Conservation (phyloP, 2,329 filamentous ascomycete species). For the Aspergillus nomiae region DNA sequence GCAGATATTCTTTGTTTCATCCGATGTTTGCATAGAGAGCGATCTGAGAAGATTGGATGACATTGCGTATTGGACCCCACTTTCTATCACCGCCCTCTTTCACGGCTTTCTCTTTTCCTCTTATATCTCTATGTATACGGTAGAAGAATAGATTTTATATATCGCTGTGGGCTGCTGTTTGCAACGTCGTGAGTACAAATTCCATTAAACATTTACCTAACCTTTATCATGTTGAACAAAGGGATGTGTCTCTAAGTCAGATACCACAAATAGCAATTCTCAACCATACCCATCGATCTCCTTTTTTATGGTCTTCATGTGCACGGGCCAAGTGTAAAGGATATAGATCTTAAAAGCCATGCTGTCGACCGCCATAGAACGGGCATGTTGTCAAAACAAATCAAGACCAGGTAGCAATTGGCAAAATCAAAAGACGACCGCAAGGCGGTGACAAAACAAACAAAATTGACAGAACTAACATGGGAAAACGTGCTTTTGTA, state of each 20-base stretch:
- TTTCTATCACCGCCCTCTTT: neutral
- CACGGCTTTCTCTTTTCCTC: neutral
- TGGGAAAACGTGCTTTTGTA: constrained; percentile 1
- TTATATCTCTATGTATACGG: neutral
- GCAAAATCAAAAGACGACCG: constrained; percentile 20
- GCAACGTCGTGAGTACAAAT: neutral
- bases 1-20: neutral
- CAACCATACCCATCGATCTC: neutral
- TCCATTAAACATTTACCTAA: constrained; percentile 5
- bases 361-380: constrained; percentile 16
- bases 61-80: neutral
- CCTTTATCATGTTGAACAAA: neutral
- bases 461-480: constrained; percentile 12
- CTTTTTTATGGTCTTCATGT: neutral
- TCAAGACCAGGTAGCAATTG: constrained; percentile 20
- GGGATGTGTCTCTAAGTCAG: constrained; percentile 18
- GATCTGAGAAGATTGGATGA: neutral
- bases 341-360: constrained; percentile 20
- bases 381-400: constrained; percentile 20
- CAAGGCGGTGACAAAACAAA: constrained; percentile 14
- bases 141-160: constrained; percentile 11
- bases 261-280: constrained; percentile 24
- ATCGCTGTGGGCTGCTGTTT: neutral
- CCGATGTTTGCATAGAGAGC: neutral
- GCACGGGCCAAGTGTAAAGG: constrained; percentile 10